Conservation (phyloP, 2,329 filamentous ascomycete genomes). For the Colletotrichum tanaceti region DNA sequence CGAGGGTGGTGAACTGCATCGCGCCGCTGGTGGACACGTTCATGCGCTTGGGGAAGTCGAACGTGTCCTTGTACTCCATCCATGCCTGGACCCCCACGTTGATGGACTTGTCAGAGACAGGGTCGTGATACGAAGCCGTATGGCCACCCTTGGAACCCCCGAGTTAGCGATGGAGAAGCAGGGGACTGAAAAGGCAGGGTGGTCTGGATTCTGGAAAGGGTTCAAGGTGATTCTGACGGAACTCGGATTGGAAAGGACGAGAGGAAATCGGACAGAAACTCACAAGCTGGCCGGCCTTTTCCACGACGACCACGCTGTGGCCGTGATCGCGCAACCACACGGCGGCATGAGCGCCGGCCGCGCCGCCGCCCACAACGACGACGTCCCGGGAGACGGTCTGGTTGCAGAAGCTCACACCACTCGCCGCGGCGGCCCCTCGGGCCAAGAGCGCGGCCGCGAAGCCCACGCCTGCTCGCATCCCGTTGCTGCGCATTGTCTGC, state of each 20-base stretch:
- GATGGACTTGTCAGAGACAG: conserved; percentile 42
- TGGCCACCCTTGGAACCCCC: conserved; percentile 47
- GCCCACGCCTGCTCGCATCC: not conserved
- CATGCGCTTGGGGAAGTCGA: conserved; percentile 48
- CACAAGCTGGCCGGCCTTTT: conserved; percentile 50
- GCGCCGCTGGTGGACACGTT: conserved; percentile 47
- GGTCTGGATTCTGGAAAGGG: no score
- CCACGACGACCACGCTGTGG: conserved; percentile 54
- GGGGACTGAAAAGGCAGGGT: no score
- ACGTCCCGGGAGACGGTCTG: conserved; percentile 42
- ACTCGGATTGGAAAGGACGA: not conserved
- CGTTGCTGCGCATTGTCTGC: conserved; percentile 12
- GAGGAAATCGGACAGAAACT: not conserved
- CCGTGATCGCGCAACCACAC: conserved; percentile 52
- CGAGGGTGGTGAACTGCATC: conserved; percentile 42
- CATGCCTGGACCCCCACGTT: conserved; percentile 44
- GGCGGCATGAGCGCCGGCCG: conserved; percentile 54
- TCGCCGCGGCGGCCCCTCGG: not conserved
- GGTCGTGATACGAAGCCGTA: conserved; percentile 47
- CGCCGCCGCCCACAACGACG: conserved; percentile 56
- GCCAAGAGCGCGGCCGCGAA: not conserved
- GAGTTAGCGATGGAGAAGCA: not conserved
- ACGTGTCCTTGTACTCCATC: conserved; percentile 49
- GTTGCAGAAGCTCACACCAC: not conserved
- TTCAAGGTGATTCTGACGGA: not conserved